Evolutionary conservation across 2,329 filamentous ascomycete genomes (phyloP).

Genomic region (Phialocephala subalpina): DNA sequence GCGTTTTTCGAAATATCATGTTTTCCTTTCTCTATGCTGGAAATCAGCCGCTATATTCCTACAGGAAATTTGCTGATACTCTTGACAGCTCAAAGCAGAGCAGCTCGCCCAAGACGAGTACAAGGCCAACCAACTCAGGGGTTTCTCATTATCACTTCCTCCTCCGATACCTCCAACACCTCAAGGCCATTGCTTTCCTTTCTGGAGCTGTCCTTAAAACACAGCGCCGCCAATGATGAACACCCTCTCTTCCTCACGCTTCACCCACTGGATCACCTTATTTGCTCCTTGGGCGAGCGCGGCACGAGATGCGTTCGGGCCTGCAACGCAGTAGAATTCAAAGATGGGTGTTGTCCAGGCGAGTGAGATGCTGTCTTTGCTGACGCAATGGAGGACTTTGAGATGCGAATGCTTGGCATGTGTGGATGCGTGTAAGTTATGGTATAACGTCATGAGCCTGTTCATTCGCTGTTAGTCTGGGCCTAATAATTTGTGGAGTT

Average conservation of each 20-base stretch:
- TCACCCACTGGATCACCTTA: slow-evolving; percentile 89
- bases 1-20: not conserved
- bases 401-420: slow-evolving; percentile 85
- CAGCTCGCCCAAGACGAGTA: not conserved
- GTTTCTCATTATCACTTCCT: not conserved
- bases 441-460: slow-evolving; percentile 83
- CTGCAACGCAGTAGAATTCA: slow-evolving; percentile 95
- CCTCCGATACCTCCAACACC: not conserved
- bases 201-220: slow-evolving; percentile 50
- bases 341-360: slow-evolving; percentile 93
- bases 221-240: slow-evolving; percentile 99
- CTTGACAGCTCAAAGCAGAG: not conserved
- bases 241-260: slow-evolving; percentile 88
- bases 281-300: slow-evolving; percentile 87
- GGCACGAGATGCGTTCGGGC: slow-evolving; percentile 69
- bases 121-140: not conserved
- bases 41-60: not conserved
- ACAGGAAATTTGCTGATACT: not conserved
- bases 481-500: not conserved
- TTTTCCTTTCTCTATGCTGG: not conserved
- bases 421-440: slow-evolving; percentile 82
- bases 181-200: not conserved
- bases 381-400: slow-evolving; percentile 84
- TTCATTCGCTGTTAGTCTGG: not conserved
- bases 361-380: slow-evolving; percentile 78